Evolutionary conservation across 164 flowering plant genomes (phyloP).

Genomic region (Annona squamosa): DNA sequence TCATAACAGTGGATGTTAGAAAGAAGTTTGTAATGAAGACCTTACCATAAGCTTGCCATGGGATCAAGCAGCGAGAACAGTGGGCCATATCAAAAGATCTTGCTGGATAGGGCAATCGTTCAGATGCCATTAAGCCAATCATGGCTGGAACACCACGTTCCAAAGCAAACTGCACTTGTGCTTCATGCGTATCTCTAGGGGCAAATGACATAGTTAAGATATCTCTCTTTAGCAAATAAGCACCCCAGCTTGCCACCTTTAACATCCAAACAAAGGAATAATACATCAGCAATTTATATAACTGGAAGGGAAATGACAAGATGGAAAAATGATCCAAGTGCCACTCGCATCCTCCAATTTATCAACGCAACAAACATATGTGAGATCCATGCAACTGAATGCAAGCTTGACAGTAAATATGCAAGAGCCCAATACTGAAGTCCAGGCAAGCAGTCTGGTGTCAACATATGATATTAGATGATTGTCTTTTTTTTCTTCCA

Average conservation of each 20-base stretch:
- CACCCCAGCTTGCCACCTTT: slow-evolving; percentile 99
- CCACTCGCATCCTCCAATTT: not conserved
- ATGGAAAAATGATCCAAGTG: not conserved
- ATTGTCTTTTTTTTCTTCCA: no score
- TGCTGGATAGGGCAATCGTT: slow-evolving; percentile 85
- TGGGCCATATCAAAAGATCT: slow-evolving; percentile 98
- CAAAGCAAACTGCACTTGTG: slow-evolving; percentile 92
- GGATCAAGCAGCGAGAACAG: slow-evolving; percentile 93
- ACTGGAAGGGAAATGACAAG: not conserved
- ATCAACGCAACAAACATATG: not conserved
- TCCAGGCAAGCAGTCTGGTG: no score
- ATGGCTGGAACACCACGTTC: slow-evolving; percentile 98
- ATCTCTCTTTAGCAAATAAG: slow-evolving; percentile 75
- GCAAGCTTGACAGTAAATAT: not conserved
- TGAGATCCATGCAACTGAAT: not conserved
- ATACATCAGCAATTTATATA: not conserved
- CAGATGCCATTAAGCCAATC: slow-evolving; percentile 79
- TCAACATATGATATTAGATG: no score
- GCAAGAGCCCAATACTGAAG: no score
- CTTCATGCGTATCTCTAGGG: slow-evolving; percentile 96
- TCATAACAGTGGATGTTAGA: not conserved
- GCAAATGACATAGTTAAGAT: slow-evolving; percentile 94
- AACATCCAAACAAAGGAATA: slow-evolving; percentile 8
- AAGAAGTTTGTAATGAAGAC: not conserved
- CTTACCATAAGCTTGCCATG: slow-evolving; percentile 76